Conservation (phyloP, 1,284 basidiomycete species). For the Microbotryomycetes sp. region DNA sequence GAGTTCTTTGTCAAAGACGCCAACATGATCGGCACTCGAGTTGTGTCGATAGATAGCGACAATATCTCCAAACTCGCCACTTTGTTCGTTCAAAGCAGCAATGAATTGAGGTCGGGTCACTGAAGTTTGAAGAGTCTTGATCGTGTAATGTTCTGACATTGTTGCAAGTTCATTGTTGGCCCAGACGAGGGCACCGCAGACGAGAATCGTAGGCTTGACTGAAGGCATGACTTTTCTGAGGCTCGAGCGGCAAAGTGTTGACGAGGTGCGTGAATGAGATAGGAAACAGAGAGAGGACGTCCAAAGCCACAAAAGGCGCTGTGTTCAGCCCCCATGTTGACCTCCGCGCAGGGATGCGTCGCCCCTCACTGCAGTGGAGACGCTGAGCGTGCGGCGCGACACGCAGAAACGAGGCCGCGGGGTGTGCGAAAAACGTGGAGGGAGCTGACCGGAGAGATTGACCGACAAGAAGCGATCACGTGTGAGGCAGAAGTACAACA, state of each 20-base stretch:
- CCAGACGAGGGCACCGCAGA: not conserved
- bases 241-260: not conserved
- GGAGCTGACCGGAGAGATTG: too few relatives aligned
- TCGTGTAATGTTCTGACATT: not conserved
- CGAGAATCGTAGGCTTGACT: not conserved
- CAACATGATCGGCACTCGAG: not conserved
- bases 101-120: conserved; percentile 60
- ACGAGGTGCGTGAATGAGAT: not conserved
- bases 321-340: not conserved
- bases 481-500: too few relatives aligned
- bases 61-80: conserved; percentile 16
- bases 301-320: too few relatives aligned
- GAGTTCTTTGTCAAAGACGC: conserved; percentile 18
- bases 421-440: too few relatives aligned
- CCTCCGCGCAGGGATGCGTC: not conserved
- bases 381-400: too few relatives aligned
- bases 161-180: not conserved
- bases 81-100: not conserved
- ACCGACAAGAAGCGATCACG: too few relatives aligned
- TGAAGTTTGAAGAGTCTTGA: not conserved
- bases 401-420: not conserved
- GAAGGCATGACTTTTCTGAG: not conserved
- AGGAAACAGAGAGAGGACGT: not conserved
- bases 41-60: conserved; percentile 23
- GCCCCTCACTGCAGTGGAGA: not conserved